These are phyloP conservation scores for Globisporangium cystogenes DNA, from an alignment of 352 stramenopile genomes.

Conservation along the genomic window DNA sequence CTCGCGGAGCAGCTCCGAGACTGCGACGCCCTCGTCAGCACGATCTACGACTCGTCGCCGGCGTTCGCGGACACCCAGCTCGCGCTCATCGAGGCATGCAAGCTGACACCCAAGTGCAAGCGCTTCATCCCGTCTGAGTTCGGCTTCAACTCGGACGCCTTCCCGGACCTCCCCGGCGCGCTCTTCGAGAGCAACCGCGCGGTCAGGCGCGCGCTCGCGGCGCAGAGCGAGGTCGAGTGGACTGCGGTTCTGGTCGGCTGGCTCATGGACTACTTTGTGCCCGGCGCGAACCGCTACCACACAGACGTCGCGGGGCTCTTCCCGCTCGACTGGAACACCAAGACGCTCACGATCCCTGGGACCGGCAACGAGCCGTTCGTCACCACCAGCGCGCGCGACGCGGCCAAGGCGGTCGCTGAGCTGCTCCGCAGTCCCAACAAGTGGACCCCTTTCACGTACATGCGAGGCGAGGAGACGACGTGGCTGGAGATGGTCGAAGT, in stretches of 20 bases:
- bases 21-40: slow-evolving; percentile 27
- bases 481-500: slow-evolving; percentile 13
- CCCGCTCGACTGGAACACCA: slow-evolving; percentile 17
- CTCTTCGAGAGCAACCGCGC: slow-evolving; percentile 2
- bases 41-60: slow-evolving; percentile 13
- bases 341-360: slow-evolving; percentile 28
- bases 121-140: slow-evolving; percentile 41
- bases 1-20: slow-evolving; percentile 17
- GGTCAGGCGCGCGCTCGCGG: slow-evolving; percentile 16
- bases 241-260: slow-evolving; percentile 23
- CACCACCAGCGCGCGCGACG: slow-evolving; percentile 22
- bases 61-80: slow-evolving; percentile 15
- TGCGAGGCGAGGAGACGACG: slow-evolving; percentile 29
- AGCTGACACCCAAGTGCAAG: slow-evolving; percentile 30
- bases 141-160: slow-evolving; percentile 23
- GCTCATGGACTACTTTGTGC: slow-evolving; percentile 28
- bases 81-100: slow-evolving; percentile 25
- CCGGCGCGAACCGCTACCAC: slow-evolving; percentile 22
- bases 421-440: slow-evolving; percentile 14
- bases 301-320: slow-evolving; percentile 3
- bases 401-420: slow-evolving; percentile 12
- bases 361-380: slow-evolving; percentile 22
- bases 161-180: slow-evolving; percentile 9
- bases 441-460: slow-evolving; percentile 24
- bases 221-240: slow-evolving; percentile 31